Base-by-base conservation (phyloP, 495 filamentous ascomycete genomes). In the Penicillium flavigenum region DNA sequence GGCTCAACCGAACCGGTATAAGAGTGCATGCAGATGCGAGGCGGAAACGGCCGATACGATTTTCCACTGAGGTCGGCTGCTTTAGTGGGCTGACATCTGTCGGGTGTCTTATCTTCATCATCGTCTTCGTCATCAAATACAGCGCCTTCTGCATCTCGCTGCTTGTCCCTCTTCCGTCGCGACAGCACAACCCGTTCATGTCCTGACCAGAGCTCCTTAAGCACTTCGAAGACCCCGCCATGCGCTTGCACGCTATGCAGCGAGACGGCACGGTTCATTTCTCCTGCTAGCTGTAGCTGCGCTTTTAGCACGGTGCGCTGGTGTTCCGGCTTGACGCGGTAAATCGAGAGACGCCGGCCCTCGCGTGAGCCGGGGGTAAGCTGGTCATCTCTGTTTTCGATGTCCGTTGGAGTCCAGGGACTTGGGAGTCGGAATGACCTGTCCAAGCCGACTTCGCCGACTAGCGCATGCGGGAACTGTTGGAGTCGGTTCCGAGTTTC, bases 221-320 rank as follows among this genome's bases (percentile, higher is more conserved):
- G 67, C 1, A 86, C 79, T 14, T 96, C 90, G 51, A 91, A 88
- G 1, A 98, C 63, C 1, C 86, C 75, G 0, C 94, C 95, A 63
- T 97, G 94, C 0, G 89, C 90, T 68, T 94, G 88, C 16, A 98
- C 95, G 24, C 92, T 92, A 66, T 98, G 94, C 0, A 98, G 79
- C 14, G 89, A 93, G 3, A 92, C 94, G 0, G 92, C 81, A 16
- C 92, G 80, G 26, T 82, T 79, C 75, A 96, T 75, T 65, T 92
- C 86, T 10, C 90, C 93, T 0, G 94, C 95, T 29, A 98, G 79
- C 20, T 81, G 76, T n/a, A 98, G 79, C 71, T 98, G 94, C 5
- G 91, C 86, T 63, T 83, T 81, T 10, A 98, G 73, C 7, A 98
- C 68, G 32, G 72, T 75, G 46, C 82, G 81, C 71, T 98, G 94